Evolutionary conservation across 257 asterid species (phyloP), one percentile per base, ranked within the genome.

Genomic region (Coffea canephora): DNA sequence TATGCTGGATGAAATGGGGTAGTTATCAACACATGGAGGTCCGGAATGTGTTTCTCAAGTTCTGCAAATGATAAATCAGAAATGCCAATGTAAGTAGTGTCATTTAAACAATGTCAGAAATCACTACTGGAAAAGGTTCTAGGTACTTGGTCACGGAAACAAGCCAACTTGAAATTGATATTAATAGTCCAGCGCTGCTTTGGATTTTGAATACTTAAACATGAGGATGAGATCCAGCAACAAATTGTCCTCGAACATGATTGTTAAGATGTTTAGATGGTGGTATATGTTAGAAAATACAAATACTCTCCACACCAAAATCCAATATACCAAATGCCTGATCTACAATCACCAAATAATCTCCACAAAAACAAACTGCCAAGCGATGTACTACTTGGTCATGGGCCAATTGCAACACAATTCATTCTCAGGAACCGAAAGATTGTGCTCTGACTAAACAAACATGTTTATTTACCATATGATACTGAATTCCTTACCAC

Each of bases 1-100:
- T 96, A 96, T 19, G 98, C 98, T 23, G 97, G 99, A 88, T 96
- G 99, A 86, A 96, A 96, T 12, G 99, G 99, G 75, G 99, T 96
- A 0, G 95, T 86, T 69, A 96, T 96, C 87, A 96, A 82, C 82
- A 96, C 99, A 43, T 96, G 95, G 78, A 94, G 94, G 78, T 96
- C 99, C 8, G 97, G 93, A 55, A 96, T 88, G 83, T 94, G 99
- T 72, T 92, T 94, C 87, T 96, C 99, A 43, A 96, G 99, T 87
- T 92, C 99, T 96, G 95, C 85, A 79, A 59, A 80, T 34, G 18
- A 66, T 19, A 55, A 54, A 85, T 43, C 72, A 73, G 67, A 65
- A 16, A 64, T 76, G 43, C 79, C 66, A 62, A 25, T 52, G 8
- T 0, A 78, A 16, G 41, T 15, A 8, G 52, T 36, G 34, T 52